Evolutionary conservation across 176 grass and related monocot species (phyloP).

Genomic region (sorghum (Sorghum bicolor)): DNA sequence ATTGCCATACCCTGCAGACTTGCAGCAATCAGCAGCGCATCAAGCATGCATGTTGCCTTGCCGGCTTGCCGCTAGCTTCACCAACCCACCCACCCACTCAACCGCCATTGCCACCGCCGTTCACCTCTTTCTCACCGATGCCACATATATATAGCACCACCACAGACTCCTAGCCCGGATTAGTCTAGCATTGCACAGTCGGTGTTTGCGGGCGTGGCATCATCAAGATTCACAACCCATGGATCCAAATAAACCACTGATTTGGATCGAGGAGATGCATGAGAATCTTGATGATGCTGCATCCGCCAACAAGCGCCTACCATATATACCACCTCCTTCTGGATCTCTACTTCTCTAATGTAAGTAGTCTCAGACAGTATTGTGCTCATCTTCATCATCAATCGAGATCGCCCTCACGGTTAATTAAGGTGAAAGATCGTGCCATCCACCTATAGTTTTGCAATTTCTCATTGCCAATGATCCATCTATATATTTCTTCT

Average conservation of each 20-base stretch:
- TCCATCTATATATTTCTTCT: background rate
- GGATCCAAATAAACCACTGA: background rate
- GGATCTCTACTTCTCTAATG: background rate
- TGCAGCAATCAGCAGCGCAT: background rate
- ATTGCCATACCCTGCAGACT: background rate
- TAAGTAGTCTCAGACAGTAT: background rate
- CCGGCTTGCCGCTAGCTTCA: background rate
- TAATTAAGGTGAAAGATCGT: background rate
- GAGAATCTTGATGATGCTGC: constrained; percentile 95
- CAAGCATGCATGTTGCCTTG: background rate
- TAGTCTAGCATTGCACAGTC: constrained; percentile 7
- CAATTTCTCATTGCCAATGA: background rate
- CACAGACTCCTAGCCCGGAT: background rate
- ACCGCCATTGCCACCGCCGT: background rate
- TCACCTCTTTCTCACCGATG: background rate
- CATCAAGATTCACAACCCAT: constrained; percentile 77
- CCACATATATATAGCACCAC: background rate
- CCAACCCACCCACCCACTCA: background rate
- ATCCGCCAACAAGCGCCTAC: constrained; percentile 61
- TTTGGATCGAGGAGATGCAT: background rate
- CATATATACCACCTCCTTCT: background rate
- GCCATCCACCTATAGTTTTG: background rate
- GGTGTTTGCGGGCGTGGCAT: constrained; percentile 60
- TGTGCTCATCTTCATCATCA: background rate
- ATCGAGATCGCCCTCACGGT: background rate